Evolutionary conservation across 352 stramenopile genomes (phyloP).

Genomic region (Phytopythium ostracodes): DNA sequence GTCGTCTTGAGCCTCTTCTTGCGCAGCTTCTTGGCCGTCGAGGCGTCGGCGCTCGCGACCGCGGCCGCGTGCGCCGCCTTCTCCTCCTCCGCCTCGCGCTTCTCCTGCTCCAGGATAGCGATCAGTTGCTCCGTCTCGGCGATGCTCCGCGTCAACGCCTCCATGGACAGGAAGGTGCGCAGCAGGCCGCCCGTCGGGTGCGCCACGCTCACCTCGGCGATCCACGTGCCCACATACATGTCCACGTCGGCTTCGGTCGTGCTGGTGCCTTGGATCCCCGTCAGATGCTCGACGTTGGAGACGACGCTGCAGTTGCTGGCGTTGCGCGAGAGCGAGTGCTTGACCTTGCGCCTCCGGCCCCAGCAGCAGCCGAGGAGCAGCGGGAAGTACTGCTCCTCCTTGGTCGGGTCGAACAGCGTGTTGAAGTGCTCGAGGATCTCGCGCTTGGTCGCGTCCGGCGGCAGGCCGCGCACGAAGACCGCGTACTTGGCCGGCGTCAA

Average conservation of each 20-base stretch:
- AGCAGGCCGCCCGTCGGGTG: slow-evolving; percentile 73
- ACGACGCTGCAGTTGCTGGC: slow-evolving; percentile 46
- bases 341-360: slow-evolving; percentile 41
- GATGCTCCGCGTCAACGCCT: slow-evolving; percentile 60
- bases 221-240: slow-evolving; percentile 81
- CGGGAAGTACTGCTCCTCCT: slow-evolving; percentile 55
- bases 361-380: slow-evolving; percentile 70
- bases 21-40: slow-evolving; percentile 19
- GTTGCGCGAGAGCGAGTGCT: slow-evolving; percentile 35
- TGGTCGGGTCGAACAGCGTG: slow-evolving; percentile 57
- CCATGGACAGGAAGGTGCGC: slow-evolving; percentile 66
- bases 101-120: slow-evolving; percentile 46
- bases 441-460: slow-evolving; percentile 46
- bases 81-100: slow-evolving; percentile 17
- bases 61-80: slow-evolving; percentile 13
- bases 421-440: slow-evolving; percentile 83
- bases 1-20: slow-evolving; percentile 24
- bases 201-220: slow-evolving; percentile 81
- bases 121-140: slow-evolving; percentile 48
- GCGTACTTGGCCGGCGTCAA: slow-evolving; percentile 80
- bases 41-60: not conserved
- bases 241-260: slow-evolving; percentile 10
- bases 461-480: slow-evolving; percentile 70
- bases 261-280: slow-evolving; percentile 18
- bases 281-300: slow-evolving; percentile 64